A percentile compares a stretch with the other conserved stretches of the same genome.
phyloP scores from a whole-genome alignment of 2,329 filamentous ascomycete species.

The Stachybotrys elegans region DNA sequence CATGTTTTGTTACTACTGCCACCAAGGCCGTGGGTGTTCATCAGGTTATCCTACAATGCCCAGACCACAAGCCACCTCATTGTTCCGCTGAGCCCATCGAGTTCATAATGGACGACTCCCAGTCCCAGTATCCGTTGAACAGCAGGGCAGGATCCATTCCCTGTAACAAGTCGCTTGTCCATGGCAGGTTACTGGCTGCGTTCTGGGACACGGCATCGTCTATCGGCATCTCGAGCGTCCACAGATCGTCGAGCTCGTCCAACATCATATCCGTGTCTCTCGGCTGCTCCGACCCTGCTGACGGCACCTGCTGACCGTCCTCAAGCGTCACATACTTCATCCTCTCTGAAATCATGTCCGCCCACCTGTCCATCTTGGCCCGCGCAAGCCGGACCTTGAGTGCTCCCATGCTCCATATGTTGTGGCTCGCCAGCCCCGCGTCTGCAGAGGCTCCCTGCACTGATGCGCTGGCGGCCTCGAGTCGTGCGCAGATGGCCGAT shows the following conservation, averaged over 20 bases:
- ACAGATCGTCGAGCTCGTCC: constrained; percentile 5
- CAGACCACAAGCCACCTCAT: constrained; percentile 9
- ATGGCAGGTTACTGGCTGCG: constrained; percentile 19
- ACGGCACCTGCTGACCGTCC: constrained; percentile 11
- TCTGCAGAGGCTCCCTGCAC: constrained; percentile 26
- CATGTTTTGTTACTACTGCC: too few species aligned
- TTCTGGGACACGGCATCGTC: constrained; percentile 19
- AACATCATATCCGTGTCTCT: constrained; percentile 2
- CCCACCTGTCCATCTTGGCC: constrained; percentile 41
- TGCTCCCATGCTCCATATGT: constrained; percentile 43
- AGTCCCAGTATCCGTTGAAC: constrained; percentile 30
- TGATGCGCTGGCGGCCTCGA: constrained; percentile 36
- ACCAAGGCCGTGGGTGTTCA: too few species aligned
- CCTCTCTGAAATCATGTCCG: constrained; percentile 37
- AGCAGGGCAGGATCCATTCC: constrained; percentile 27
- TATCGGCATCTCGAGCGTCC: constrained; percentile 13
- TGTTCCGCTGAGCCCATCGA: constrained; percentile 20
- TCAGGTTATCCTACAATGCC: too few species aligned
- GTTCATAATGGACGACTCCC: constrained; percentile 26
- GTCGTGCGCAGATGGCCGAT: constrained; percentile 32
- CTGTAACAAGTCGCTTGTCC: constrained; percentile 25
- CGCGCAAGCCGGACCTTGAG: constrained; percentile 42
- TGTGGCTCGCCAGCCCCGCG: constrained; percentile 32
- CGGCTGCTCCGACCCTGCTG: constrained; percentile 9
- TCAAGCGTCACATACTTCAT: constrained; percentile 18